Evolutionary conservation across 2,329 filamentous ascomycete species (phyloP).

Genomic region (Bertia moriformis): DNA sequence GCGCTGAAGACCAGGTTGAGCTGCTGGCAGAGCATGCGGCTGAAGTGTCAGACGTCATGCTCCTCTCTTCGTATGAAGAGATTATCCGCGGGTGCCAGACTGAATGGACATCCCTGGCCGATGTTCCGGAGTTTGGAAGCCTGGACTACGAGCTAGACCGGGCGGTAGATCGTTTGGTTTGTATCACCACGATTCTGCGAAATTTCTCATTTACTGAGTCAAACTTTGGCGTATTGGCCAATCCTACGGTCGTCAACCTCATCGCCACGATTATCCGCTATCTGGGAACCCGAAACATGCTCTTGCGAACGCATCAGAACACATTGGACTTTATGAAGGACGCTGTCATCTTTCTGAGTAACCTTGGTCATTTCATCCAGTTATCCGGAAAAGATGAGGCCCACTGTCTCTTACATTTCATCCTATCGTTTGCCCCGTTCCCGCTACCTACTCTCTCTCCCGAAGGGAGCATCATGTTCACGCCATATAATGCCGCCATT

Average conservation of each 20-base stretch:
- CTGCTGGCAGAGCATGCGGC: conserved; percentile 47
- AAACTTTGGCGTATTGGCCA: conserved; percentile 48
- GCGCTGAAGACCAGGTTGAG: conserved; percentile 53
- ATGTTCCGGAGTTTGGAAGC: conserved; percentile 48
- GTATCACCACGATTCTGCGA: conserved; percentile 55
- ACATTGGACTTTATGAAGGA: conserved; percentile 67
- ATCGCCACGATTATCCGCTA: conserved; percentile 52
- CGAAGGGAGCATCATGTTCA: conserved; percentile 38
- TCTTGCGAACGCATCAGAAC: conserved; percentile 50
- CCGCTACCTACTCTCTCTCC: conserved; percentile 31
- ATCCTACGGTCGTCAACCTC: conserved; percentile 46
- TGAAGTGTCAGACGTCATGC: conserved; percentile 53
- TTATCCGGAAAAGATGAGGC: conserved; percentile 56
- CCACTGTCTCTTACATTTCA: conserved; percentile 50
- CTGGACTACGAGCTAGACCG: conserved; percentile 50
- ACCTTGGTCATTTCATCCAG: conserved; percentile 49
- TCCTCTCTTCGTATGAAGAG: conserved; percentile 55
- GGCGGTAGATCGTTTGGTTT: conserved; percentile 53
- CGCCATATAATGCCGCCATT: conserved; percentile 45
- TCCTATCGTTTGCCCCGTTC: conserved; percentile 54
- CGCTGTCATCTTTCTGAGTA: conserved; percentile 55
- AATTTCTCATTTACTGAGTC: conserved; percentile 52
- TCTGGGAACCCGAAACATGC: conserved; percentile 53
- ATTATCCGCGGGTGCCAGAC: conserved; percentile 43
- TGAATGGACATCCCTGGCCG: conserved; percentile 45